Base-by-base conservation (phyloP, 345 rosid species). In the Populus ilicifolia region DNA sequence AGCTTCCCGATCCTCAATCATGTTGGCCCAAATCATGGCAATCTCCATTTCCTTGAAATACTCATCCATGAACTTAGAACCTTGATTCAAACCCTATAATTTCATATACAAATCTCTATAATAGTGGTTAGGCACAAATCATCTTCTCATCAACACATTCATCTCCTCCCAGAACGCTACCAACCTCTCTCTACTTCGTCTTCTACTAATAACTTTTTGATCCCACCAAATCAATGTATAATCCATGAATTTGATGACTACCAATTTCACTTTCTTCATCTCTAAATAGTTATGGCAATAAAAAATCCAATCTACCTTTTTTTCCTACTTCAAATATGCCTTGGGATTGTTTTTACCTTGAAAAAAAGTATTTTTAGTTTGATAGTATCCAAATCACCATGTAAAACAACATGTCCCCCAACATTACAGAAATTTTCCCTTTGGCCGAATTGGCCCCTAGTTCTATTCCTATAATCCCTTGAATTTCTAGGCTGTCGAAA, bases 401-500 rank as follows among this genome's bases (percentile, higher is more conserved):
- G 0, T 41, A 9, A 0, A 41, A 9, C 10, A 41, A 0, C 44
- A 10, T 4, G 11, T 39, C 13, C 10, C 2, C 3, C 2, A 10
- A 41, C 9, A 0, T 10, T 2, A 41, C 2, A 2, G 1, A 7
- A 39, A 1, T 8, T 39, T 9, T 2, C 44, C 44, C 2, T 9
- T 41, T 41, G 13, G 10, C 0, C 3, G 3, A 41, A 4, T 10
- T 41, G 11, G 12, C 44, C 44, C 44, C 12, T 9, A 2, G 13
- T 41, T 41, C 13, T 41, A 41, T 41, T 41, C 44, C 10, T 0
- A 41, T 9, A 41, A 41, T 41, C 13, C 13, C 0, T 41, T 41
- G 0, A 3, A 0, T 41, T 41, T 41, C 12, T 41, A 1, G 12
- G 44, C 0, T 10, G 3, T 3, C 0, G 2, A 10, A 41, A 41